Base-by-base conservation (phyloP, 164 flowering plant genomes). In the Piper longum region DNA sequence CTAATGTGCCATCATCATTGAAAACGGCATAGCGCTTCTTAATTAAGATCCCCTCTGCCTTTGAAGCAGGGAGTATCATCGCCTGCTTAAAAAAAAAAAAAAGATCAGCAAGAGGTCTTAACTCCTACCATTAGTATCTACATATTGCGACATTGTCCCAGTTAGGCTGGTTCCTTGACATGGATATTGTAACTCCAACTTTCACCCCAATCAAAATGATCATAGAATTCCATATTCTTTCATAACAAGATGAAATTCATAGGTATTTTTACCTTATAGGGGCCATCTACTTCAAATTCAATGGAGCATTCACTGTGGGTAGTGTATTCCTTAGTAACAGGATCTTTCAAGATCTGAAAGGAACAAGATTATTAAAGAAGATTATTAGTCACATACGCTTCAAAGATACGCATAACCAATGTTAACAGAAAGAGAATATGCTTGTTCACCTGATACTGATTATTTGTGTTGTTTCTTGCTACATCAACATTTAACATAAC, bases 221-320 rank as follows among this genome's bases (percentile, higher is more conserved):
- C 36, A 26, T 26, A 13, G 51, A 73, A 16, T 1, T 16, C 57
- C 62, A 60, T 9, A 19, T 56, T 13, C 55, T 60, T 8, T 55
- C 14, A 51, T 59, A 59, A 43, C 68, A 18, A 18, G 66, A 70
- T 19, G 16, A 66, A 59, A 57, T 59, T 36, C 16, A 18, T 45
- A 60, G 45, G 8, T 26, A 52, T 19, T 41, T 36, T 74, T 73
- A 93, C 99, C 96, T 95, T 95, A 78, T 95, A 95, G 59, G 99
- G 99, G 59, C 99, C 99, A 82, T 95, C 99, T 73, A 95, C 99
- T 82, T 95, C 99, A 82, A 95, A 95, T 69, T 91, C 97, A 76
- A 95, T 95, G 56, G 99, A 95, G 82, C 99, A 95, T 78, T 95
- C 99, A 61, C 93, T 87, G 66, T 89, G 96, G 41, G 88, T 89